phyloP scores from a whole-genome alignment of 2,329 filamentous ascomycete genomes.

The Fusarium euwallaceae region DNA sequence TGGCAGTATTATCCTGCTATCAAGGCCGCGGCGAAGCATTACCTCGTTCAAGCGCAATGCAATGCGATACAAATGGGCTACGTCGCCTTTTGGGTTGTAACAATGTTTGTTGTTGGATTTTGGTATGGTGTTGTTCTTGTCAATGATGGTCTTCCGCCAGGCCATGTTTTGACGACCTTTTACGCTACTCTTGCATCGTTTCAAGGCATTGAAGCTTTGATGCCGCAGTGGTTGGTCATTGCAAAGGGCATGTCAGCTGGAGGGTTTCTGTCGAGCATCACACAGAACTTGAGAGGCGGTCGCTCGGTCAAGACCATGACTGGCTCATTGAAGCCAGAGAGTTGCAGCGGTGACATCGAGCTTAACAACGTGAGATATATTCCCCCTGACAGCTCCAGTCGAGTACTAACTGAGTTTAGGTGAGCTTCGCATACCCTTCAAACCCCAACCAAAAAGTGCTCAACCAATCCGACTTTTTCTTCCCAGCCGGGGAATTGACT shows the following conservation, averaged over 20 bases:
- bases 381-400: not conserved
- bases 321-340: slow-evolving; percentile 47
- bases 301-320: slow-evolving; percentile 1
- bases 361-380: slow-evolving; percentile 71
- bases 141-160: slow-evolving; percentile 69
- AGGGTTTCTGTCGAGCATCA: slow-evolving; percentile 67
- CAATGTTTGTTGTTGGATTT: slow-evolving; percentile 89
- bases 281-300: slow-evolving; percentile 44
- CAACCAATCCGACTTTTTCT: slow-evolving; percentile 72
- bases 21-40: slow-evolving; percentile 70
- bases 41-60: slow-evolving; percentile 75
- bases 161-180: slow-evolving; percentile 84
- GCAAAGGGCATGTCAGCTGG: slow-evolving; percentile 85
- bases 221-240: slow-evolving; percentile 82
- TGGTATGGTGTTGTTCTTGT: slow-evolving; percentile 86
- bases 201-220: slow-evolving; percentile 78
- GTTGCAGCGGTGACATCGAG: slow-evolving; percentile 76
- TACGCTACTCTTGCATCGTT: slow-evolving; percentile 84
- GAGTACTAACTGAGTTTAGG: slow-evolving; percentile 58
- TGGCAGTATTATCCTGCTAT: slow-evolving; percentile 73
- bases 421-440: slow-evolving; percentile 86
- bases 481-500: slow-evolving; percentile 78
- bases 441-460: slow-evolving; percentile 73
- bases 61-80: slow-evolving; percentile 80
- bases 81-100: slow-evolving; percentile 79